Percentiles rank a stretch among this genome's conserved stretches.
Evolutionary conservation across 805 yeast species (phyloP).

Genomic region (Starmera dryadoides): DNA sequence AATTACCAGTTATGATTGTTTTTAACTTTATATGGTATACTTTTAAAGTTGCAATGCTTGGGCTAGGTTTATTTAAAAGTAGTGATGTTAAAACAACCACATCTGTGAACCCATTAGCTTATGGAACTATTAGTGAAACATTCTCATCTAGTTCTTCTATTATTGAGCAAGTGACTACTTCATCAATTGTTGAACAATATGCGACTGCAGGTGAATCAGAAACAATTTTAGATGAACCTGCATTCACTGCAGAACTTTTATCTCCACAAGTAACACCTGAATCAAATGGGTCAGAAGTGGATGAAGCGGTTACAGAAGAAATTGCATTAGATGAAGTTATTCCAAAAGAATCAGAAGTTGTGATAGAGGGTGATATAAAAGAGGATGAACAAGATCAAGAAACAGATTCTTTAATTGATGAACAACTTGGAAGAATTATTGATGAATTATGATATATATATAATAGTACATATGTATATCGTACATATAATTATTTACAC

Average conservation of each 20-base stretch:
- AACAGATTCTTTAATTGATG: too few species aligned
- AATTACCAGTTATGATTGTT: slow-evolving; percentile 11
- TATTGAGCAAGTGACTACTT: too few species aligned
- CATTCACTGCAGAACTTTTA: too few species aligned
- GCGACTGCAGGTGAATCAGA: neutral
- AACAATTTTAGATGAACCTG: neutral
- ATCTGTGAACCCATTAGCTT: neutral
- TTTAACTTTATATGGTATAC: slow-evolving; percentile 6
- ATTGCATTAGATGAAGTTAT: too few species aligned
- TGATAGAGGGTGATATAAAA: too few species aligned
- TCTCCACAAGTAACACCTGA: too few species aligned
- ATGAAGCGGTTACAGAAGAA: neutral
- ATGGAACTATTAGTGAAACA: neutral
- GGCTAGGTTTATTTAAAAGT: slow-evolving; percentile 8
- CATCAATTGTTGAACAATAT: neutral
- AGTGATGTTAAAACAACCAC: neutral
- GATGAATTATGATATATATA: neutral
- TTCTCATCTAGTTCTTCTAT: neutral
- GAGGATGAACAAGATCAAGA: too few species aligned
- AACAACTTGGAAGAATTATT: neutral
- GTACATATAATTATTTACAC: too few species aligned
- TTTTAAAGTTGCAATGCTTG: slow-evolving; percentile 5
- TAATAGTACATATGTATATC: too few species aligned
- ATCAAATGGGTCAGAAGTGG: too few species aligned
- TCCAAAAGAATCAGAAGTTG: too few species aligned